Base-by-base conservation (phyloP, 805 yeast genomes). In the Isabelozyma heimii region DNA sequence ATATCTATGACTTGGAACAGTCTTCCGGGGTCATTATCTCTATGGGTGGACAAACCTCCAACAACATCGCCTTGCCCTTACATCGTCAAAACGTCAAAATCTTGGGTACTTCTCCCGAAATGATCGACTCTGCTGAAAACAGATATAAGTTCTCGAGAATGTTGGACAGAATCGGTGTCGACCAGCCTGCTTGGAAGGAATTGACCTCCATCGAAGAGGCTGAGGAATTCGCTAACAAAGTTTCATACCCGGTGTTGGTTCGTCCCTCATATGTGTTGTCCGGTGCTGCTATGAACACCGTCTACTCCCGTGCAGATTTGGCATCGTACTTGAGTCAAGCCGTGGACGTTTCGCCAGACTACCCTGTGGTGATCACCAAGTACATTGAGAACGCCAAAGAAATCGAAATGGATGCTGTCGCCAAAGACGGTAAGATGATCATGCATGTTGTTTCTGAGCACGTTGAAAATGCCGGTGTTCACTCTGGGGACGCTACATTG, bases 171-270 rank as follows among this genome's bases (percentile, higher is more conserved):
- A 92, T 92, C 63, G 97, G 96, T 48, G 97, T 92, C 55, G 99
- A 92, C 73, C 99, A 92, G 75, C 99, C 99, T 41, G 97, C 97
- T 37, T 92, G 99, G 99, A 92, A 91, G 71, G 99, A 92, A 72
- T 81, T 92, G 61, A 91, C 98, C 37, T 89, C 97, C 20, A 79
- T 90, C 50, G 89, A 79, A 38, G 98, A 92, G 70, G 98, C 99
- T 51, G 95, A 89, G 67, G 83, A 75, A 41, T 92, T 92, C 66
- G 97, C 98, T 50, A 87, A 89, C 44, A 84, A 82, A 65, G 98
- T 90, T 47, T 80, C 90, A 35, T 92, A 90, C 70, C 99, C 99
- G 45, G 98, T 92, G 38, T 77, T 92, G 59, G 98, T 92, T 45
- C 89, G 99, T 77, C 99, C 99, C 28, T 91, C 97, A 20, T 92